Percentiles rank a stretch among this genome's conserved stretches.
Evolutionary conservation across 2,329 filamentous ascomycete genomes (phyloP).

Genomic region (Fusarium lyarnte): DNA sequence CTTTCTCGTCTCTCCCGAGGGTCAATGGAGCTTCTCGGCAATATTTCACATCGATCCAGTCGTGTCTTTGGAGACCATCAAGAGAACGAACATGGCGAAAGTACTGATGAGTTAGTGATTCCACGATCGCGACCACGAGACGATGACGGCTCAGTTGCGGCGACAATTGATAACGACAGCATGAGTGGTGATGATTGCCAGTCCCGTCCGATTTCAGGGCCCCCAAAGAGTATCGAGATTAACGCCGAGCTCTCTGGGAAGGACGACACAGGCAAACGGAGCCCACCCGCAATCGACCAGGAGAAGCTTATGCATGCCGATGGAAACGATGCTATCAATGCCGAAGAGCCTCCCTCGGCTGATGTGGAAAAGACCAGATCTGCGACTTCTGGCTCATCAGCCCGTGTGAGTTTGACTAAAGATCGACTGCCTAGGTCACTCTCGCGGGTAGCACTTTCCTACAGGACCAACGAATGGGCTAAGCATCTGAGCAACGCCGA

Average conservation of each 20-base stretch:
- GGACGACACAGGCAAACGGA: constrained; percentile 28
- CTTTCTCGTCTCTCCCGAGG: constrained; percentile 61
- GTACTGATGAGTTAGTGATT: constrained; percentile 58
- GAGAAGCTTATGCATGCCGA: constrained; percentile 16
- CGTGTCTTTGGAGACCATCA: constrained; percentile 25
- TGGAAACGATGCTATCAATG: constrained; percentile 2
- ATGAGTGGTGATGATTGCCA: constrained; percentile 52
- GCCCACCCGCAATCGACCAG: constrained; percentile 9
- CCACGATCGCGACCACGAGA: constrained; percentile 47
- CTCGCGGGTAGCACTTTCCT: constrained; percentile 81
- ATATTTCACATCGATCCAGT: constrained; percentile 52
- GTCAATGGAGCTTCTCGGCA: constrained; percentile 57
- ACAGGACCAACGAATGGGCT: constrained; percentile 95
- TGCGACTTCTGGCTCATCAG: constrained; percentile 53
- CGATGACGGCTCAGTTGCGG: constrained; percentile 64
- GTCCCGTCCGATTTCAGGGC: constrained; percentile 38
- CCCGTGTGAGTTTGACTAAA: constrained; percentile 62
- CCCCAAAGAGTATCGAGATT: constrained; percentile 50
- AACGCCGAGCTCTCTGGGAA: constrained; percentile 50
- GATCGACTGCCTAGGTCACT: constrained; percentile 74
- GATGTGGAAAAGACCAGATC: constrained; percentile 53
- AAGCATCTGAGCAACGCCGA: constrained; percentile 87
- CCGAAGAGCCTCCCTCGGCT: constrained; percentile 17
- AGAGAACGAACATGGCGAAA: constrained; percentile 48
- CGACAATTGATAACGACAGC: constrained; percentile 66